Evolutionary conservation across 164 flowering plant species (phyloP), one percentile per base, ranked within the genome.

Genomic region (Piper longum): DNA sequence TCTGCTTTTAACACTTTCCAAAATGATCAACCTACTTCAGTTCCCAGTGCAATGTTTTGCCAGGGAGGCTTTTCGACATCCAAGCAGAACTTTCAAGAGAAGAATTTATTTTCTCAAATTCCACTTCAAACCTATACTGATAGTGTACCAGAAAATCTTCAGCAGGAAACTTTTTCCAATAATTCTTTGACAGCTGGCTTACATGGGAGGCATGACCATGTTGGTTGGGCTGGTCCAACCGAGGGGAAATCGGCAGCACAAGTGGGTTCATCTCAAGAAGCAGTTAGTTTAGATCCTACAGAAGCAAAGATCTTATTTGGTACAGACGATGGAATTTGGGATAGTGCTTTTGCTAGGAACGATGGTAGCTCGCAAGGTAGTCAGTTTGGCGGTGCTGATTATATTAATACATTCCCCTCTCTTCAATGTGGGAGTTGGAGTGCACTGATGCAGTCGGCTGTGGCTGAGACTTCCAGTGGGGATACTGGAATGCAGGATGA

Each of bases 361-460:
- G 56, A 70, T 64, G 70, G 70, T 42, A 40, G 67, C 64, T 17
- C 52, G 41, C 67, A 67, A 56, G 81, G 73, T 41, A 76, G 74
- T 68, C 42, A 69, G 9, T 26, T 75, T 62, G 86, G 79, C 51
- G 70, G 68, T 16, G 5, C 80, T 43, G 83, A 83, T 61, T 60
- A 43, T 62, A 39, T 65, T n/a, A 73, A 69, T 71, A 67, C 65
- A 40, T 80, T 78, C 69, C 82, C 91, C 43, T 82, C 86, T 45
- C n/a, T 81, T 59, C 92, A 86, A 61, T 79, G 90, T 80, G 95
- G 93, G 57, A 85, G 85, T 61, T 88, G 95, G 95, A 91, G 96
- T 77, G 98, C 98, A 57, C 86, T 91, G 41, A 91, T 89, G 95
- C 96, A 89, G 74, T 89, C 98, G 69, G 96, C 96, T 69, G 84